These are phyloP conservation scores for Kwoniella shandongensis DNA, from an alignment of 768 basidiomycete genomes.

Conservation along the genomic window DNA sequence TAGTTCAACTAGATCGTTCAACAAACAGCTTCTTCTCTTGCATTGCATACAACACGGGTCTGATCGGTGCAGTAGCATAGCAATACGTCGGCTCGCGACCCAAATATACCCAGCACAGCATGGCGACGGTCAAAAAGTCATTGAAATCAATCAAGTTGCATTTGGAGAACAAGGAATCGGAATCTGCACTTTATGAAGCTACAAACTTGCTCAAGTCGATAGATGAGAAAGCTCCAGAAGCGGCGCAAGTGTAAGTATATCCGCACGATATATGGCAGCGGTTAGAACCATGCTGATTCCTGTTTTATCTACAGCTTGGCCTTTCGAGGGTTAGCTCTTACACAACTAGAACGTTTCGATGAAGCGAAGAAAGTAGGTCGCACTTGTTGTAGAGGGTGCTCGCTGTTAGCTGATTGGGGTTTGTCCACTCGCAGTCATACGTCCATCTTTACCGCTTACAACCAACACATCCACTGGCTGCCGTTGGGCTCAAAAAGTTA, in stretches of 20 bases:
- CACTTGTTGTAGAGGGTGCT: too few species aligned
- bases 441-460: constrained; percentile 70
- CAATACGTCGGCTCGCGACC: neutral
- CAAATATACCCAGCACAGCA: constrained; percentile 13
- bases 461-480: constrained; percentile 71
- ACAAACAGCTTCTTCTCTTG: too few species aligned
- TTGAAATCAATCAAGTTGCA: constrained; percentile 45
- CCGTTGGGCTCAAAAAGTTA: constrained; percentile 44
- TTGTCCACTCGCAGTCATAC: constrained; percentile 70
- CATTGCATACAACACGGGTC: constrained; percentile 6
- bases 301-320: constrained; percentile 63
- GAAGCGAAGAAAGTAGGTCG: constrained; percentile 82
- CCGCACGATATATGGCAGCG: neutral
- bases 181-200: constrained; percentile 39
- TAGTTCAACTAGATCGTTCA: too few species aligned
- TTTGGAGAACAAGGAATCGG: constrained; percentile 34
- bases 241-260: constrained; percentile 35
- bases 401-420: neutral
- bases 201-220: constrained; percentile 35
- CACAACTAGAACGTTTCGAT: constrained; percentile 70
- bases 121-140: constrained; percentile 37
- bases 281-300: neutral
- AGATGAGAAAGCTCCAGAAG: constrained; percentile 31
- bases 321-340: constrained; percentile 74
- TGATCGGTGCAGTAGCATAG: neutral